Evolutionary conservation across 2,329 filamentous ascomycete species (phyloP), one percentile per base, ranked within the genome.

Genomic region (Venturia aucupariae): DNA sequence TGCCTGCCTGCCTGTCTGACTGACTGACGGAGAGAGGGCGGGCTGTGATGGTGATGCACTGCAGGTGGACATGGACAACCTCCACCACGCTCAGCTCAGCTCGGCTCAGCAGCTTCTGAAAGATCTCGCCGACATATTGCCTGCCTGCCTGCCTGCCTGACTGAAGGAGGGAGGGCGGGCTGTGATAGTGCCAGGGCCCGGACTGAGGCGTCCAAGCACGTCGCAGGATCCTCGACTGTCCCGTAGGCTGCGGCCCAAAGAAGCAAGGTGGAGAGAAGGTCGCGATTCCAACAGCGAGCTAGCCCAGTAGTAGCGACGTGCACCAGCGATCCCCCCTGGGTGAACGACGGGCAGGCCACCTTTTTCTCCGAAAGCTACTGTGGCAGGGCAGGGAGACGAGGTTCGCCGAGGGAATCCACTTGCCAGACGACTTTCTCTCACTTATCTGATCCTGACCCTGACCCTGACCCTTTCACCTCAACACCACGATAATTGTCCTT

Each of bases 321-420:
- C 51, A 55, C 51, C 51, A 55, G 27, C 27, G 51, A 32, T 55
- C 19, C 35, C n/a, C 57, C 57, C 57, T 35, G 42, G 57, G 59
- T 27, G 35, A 60, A 60, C 59, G 55, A 41, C 55, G 59, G 38
- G 8, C 57, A 27, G 10, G 24, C 38, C 38, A 17, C 15, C 35
- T 22, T 60, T 60, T 60, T 41, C 41, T 44, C 38, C 59, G 59
- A 60, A 3, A 1, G 19, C 17, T 27, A 19, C 17, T 27, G 3
- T 24, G 5, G 35, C 7, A 38, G 4, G 10, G 4, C 32, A 35
- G 32, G 32, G 32, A 35, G 32, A 35, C 32, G 32, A 35, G 32
- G n/a, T 10, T 38, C 32, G 51, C 19, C 51, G 30, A 41, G 8
- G 30, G 38, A 32, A 17, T 41, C 38, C 41, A 27, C 59, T 41